Evolutionary conservation across 106 monocot species (phyloP), one percentile per base, ranked within the genome.

Genomic region (Gastrodia elata): DNA sequence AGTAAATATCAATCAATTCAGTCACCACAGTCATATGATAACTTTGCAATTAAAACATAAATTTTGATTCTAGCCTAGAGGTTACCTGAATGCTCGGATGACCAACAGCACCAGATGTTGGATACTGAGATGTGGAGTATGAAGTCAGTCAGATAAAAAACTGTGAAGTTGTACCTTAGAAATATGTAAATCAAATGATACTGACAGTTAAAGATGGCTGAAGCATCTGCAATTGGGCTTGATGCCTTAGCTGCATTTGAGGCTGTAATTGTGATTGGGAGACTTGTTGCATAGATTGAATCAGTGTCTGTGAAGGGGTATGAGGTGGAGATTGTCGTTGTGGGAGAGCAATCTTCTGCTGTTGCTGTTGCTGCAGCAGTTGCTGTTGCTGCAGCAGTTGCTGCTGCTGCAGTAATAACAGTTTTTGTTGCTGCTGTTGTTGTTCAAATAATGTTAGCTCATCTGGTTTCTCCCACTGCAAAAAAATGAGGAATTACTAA

Each of bases 381-480:
- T 46, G 46, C 46, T 46, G 46, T 46, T 46, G 46, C 13, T 46
- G 46, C 46, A 46, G 13, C 7, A 46, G 13, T 46, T 46, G 46
- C 46, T 46, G 46, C 46, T 46, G 11, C 46, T 46, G 46, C 46
- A 46, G 46, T 46, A 46, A 15, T 2, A 46, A 46, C 46, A 82
- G 42, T 55, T 91, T 88, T 80, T 95, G 87, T n/a, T 90, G 83
- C 18, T 83, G 86, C 40, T 83, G 86, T 48, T 93, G 84, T 74
- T 93, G 91, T 82, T 97, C 96, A 82, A 86, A 92, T 32, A 92
- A 18, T 20, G 73, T 36, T 82, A 84, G 86, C 33, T 97, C 92
- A 77, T 97, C 96, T 8, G 96, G 96, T 72, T 97, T 97, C 71
- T 97, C 96, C 96, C 96, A 96, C 96, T 96, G 57, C n/a, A 77